Evolutionary conservation across 176 grass and related monocot species (phyloP).

Genomic region (Aegilops tauschii): DNA sequence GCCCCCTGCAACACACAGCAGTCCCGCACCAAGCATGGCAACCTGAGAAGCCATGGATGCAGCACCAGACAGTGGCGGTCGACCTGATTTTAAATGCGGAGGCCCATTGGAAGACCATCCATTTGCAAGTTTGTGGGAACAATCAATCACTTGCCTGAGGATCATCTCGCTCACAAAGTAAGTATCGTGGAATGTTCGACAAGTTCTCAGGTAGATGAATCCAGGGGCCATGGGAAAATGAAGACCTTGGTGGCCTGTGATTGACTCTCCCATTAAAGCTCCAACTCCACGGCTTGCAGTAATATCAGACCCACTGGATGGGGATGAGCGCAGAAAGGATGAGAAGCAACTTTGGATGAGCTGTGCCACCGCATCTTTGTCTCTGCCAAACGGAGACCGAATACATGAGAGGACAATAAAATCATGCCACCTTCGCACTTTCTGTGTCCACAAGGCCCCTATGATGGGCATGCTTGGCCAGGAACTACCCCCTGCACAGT

Average conservation of each 20-base stretch:
- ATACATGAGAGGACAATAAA: constrained; percentile 89
- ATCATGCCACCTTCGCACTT: constrained; percentile 87
- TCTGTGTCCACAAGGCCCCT: constrained; percentile 89
- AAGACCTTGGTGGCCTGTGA: constrained; percentile 71
- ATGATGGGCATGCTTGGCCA: constrained; percentile 99
- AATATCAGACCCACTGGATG: constrained; percentile 47
- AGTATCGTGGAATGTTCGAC: constrained; percentile 75
- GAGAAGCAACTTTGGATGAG: constrained; percentile 85
- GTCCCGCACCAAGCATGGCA: constrained; percentile 70
- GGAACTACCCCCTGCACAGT: constrained; percentile 67
- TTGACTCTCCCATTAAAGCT: constrained; percentile 68
- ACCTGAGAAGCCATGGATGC: constrained; percentile 64
- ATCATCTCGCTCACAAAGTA: constrained; percentile 83
- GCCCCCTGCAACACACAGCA: constrained; percentile 86
- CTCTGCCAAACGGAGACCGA: constrained; percentile 67
- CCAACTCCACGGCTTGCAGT: constrained; percentile 59
- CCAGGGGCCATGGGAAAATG: constrained; percentile 64
- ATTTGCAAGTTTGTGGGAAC: constrained; percentile 61
- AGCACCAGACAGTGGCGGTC: constrained; percentile 63
- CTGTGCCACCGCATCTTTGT: constrained; percentile 81
- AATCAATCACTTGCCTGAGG: constrained; percentile 82
- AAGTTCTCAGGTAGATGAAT: constrained; percentile 82
- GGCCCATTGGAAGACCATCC: constrained; percentile 65
- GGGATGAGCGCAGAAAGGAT: constrained; percentile 66
- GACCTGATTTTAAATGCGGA: constrained; percentile 59